Base-by-base conservation (phyloP, 257 asterid species). In the Cinchona pubescens region DNA sequence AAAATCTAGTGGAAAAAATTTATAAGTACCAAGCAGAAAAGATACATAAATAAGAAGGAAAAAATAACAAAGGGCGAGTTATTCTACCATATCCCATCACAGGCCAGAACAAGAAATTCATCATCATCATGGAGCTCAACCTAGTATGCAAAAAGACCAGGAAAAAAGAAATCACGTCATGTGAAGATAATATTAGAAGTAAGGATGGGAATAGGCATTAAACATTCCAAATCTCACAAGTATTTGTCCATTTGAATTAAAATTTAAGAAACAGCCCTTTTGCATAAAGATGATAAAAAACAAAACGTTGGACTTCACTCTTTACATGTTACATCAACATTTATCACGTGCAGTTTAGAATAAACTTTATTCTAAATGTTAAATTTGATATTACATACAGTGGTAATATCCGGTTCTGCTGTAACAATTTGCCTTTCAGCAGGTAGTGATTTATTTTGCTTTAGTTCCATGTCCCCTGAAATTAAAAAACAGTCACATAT, bases 81-180 rank as follows among this genome's bases (percentile, higher is more conserved):
- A 75, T 76, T 88, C 82, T 85, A 95, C 98, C 99, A 95, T 84
- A 95, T 95, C 80, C 99, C 99, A 81, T 95, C 99, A 85, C 99
- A 92, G 70, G 99, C 99, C 78, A 92, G 73, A 81, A 95, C 88
- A 70, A 95, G 90, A 85, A 95, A 95, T 61, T 90, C 97, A 84
- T 91, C 99, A 68, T 87, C 94, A 67, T 87, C 88, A 73, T 81
- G 75, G 67, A 92, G 96, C 84, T 91, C 93, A 67, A 88, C 90
- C 99, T 95, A 79, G 81, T 68, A 81, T 60, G 49, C 55, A 60
- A 46, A n/a, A 59, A 10, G 69, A 59, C 59, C 73, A 72, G 4
- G 61, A 78, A 79, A 79, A 73, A 73, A 61, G 72, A 65, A 70
- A n/a, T 55, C 37, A 23, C 62, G 76, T 81, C 70, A 86, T 25